phyloP scores from a whole-genome alignment of 2,329 filamentous ascomycete species.

The Claviceps maximensis region DNA sequence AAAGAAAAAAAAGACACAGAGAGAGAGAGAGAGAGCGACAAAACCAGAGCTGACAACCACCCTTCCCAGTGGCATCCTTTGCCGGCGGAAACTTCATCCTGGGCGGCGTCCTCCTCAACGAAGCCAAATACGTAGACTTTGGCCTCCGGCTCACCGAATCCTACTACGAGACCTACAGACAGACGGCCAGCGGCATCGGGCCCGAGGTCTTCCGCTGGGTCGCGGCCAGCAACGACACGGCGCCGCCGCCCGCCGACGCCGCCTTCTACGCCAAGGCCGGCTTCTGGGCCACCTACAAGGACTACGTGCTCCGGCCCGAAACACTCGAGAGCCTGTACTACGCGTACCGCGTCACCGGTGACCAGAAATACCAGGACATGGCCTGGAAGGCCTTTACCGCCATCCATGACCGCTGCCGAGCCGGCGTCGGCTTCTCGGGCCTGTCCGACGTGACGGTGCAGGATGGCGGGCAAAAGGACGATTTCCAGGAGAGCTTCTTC shows the following conservation, averaged over 20 bases:
- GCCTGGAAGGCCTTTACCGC: slow-evolving; percentile 65
- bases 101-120: slow-evolving; percentile 55
- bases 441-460: slow-evolving; percentile 51
- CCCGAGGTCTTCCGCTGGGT: slow-evolving; percentile 60
- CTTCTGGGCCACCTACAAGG: slow-evolving; percentile 4
- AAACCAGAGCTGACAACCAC: background rate
- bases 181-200: slow-evolving; percentile 59
- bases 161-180: slow-evolving; percentile 63
- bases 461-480: slow-evolving; percentile 45
- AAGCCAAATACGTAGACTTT: slow-evolving; percentile 56
- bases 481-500: slow-evolving; percentile 78
- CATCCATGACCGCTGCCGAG: slow-evolving; percentile 50
- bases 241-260: slow-evolving; percentile 31
- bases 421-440: slow-evolving; percentile 52
- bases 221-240: slow-evolving; percentile 27
- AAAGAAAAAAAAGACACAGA: background rate
- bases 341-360: slow-evolving; percentile 65
- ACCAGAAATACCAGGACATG: slow-evolving; percentile 68
- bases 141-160: slow-evolving; percentile 58
- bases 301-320: slow-evolving; percentile 64
- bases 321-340: slow-evolving; percentile 81
- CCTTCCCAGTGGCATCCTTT: slow-evolving; percentile 56
- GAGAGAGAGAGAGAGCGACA: background rate
- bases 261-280: slow-evolving; percentile 58
- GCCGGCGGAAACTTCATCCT: slow-evolving; percentile 77